Percentiles rank a stretch among this genome's conserved stretches.
Conservation (phyloP, 1,284 basidiomycete species). For the Rhodotorula mucilaginosa region DNA sequence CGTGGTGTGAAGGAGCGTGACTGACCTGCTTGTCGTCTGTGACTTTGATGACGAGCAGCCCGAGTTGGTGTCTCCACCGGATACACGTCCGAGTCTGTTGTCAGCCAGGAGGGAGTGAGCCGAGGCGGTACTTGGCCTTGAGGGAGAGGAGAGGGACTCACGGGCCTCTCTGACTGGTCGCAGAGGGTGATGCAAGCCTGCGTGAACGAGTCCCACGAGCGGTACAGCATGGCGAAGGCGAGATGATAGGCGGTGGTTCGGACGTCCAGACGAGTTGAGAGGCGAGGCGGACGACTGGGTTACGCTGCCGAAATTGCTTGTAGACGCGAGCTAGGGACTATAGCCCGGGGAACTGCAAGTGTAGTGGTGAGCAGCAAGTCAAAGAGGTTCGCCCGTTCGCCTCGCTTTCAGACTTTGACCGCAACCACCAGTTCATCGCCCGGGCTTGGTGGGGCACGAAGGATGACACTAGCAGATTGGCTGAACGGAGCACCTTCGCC, state of each 20-base stretch:
- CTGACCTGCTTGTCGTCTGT: slow-evolving; percentile 81
- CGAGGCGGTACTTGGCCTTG: background rate
- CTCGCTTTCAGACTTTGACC: too few species aligned
- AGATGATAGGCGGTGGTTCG: too few species aligned
- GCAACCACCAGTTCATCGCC: too few species aligned
- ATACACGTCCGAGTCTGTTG: slow-evolving; percentile 60
- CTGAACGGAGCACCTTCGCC: too few species aligned
- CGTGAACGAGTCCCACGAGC: slow-evolving; percentile 26
- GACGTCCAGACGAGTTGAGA: too few species aligned
- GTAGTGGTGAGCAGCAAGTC: background rate
- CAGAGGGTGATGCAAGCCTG: slow-evolving; percentile 7
- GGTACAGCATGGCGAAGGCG: slow-evolving; percentile 22
- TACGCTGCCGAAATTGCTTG: too few species aligned
- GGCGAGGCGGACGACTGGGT: too few species aligned
- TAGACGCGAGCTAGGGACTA: too few species aligned
- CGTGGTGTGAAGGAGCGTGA: slow-evolving; percentile 28
- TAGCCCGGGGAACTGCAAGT: too few species aligned
- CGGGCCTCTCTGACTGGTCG: background rate
- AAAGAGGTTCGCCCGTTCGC: too few species aligned
- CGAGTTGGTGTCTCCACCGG: slow-evolving; percentile 78
- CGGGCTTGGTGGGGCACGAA: too few species aligned
- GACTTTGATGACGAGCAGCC: slow-evolving; percentile 82
- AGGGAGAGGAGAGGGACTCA: background rate
- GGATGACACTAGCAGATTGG: too few species aligned
- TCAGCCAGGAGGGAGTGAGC: background rate